Evolutionary conservation across 768 basidiomycete genomes (phyloP), one percentile per base, ranked within the genome.

Genomic region (Podaxis carcinomalis): DNA sequence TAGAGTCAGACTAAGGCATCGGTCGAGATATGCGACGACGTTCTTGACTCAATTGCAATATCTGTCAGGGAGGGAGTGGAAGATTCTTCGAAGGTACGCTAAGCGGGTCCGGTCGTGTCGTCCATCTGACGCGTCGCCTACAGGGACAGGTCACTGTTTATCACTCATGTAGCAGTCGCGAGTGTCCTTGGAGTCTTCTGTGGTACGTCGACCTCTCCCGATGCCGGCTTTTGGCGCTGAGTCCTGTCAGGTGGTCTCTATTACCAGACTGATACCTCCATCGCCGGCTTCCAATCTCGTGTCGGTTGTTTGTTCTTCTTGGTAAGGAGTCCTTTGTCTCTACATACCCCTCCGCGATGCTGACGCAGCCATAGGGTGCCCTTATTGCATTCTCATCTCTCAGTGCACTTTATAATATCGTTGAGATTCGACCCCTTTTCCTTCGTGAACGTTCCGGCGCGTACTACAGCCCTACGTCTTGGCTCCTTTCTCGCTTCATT

Each of bases 241-340:
- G 39, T 53, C 23, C 13, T 39, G 54, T 27, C 59, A 89, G 91
- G 93, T 59, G 95, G 95, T 0, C 72, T 96, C 59, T 97, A 95
- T 70, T 98, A 79, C 74, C 71, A 94, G 28, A 94, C 92, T 0
- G 83, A 81, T 37, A 75, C 83, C 19, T 89, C 85, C 3, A 96
- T 97, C 63, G 91, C 94, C 25, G 95, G 95, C 1, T 97, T 97
- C 80, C 95, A 97, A 70, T 90, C 89, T 39, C 83, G 95, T 32
- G 83, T 98, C n/a, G 95, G 95, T 32, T 92, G 90, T 65, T 73
- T 98, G 44, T 97, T 98, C 81, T 98, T 98, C 85, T 71, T 97
- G 67, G 91, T 91, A 65, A 36, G 75, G 64, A 35, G 23, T 71
- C 16, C 32, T 63, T 23, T 27, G 27, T 51, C 11, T 11, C 32